These are phyloP conservation scores for Arthroderma sp. DNA, from an alignment of 2,329 filamentous ascomycete species.

Conservation along the genomic window DNA sequence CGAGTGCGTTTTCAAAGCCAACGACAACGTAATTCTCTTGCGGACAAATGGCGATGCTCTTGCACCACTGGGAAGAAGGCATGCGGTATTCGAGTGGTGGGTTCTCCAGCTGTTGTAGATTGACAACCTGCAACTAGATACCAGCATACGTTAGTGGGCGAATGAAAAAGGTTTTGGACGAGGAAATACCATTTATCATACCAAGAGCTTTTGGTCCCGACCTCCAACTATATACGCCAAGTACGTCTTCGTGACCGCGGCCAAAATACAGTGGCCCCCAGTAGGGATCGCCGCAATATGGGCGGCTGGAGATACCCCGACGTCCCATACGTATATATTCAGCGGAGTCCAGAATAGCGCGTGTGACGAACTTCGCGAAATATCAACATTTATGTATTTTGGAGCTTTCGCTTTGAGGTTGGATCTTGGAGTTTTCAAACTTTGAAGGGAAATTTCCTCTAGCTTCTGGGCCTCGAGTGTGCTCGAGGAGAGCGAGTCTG, in stretches of 20 bases:
- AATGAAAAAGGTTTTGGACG: background rate
- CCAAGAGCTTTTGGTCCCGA: constrained; percentile 30
- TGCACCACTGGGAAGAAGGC: constrained; percentile 27
- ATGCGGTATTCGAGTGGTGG: constrained; percentile 28
- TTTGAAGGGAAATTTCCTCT: constrained; percentile 27
- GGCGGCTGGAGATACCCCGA: constrained; percentile 24
- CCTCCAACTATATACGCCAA: constrained; percentile 30
- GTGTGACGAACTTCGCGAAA: constrained; percentile 28
- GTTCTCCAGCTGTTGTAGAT: constrained; percentile 20
- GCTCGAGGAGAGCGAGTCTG: constrained; percentile 26
- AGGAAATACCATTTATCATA: constrained; percentile 11
- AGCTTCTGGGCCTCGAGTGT: constrained; percentile 22
- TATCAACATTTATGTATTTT: constrained; percentile 22
- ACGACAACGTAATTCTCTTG: constrained; percentile 30
- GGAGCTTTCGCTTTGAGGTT: constrained; percentile 17
- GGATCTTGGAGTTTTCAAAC: constrained; percentile 19
- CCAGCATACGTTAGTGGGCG: background rate
- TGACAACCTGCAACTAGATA: constrained; percentile 25
- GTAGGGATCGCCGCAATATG: constrained; percentile 22
- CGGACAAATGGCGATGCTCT: constrained; percentile 27
- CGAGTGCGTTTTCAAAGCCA: constrained; percentile 28
- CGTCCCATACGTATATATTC: constrained; percentile 28
- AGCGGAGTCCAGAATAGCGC: constrained; percentile 29
- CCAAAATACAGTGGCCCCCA: constrained; percentile 28
- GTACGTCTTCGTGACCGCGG: constrained; percentile 24